Evolutionary conservation across 2,329 filamentous ascomycete genomes (phyloP).

Genomic region (Cladobotryum protrusum): DNA sequence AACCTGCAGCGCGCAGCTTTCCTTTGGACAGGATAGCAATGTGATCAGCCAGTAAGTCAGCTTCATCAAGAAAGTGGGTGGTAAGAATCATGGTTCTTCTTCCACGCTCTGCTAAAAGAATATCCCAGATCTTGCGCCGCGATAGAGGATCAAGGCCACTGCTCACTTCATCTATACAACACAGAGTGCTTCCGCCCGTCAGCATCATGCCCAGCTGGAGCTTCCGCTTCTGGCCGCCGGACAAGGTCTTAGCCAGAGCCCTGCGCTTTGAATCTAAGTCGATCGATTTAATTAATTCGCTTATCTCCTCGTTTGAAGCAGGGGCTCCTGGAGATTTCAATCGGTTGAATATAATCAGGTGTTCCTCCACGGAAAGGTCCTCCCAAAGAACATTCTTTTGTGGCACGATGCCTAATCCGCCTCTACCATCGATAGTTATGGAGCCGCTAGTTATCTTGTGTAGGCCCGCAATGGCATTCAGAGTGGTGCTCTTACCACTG

Average conservation of each 20-base stretch:
- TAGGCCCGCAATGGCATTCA: constrained; percentile 81
- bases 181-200: constrained; percentile 79
- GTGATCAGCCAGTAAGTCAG: constrained; percentile 80
- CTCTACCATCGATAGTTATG: constrained; percentile 71
- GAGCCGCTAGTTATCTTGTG: constrained; percentile 69
- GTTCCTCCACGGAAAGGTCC: constrained; percentile 77
- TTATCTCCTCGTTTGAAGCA: constrained; percentile 54
- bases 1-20: constrained; percentile 72
- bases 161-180: constrained; percentile 87
- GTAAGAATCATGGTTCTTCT: constrained; percentile 78
- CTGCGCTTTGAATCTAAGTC: constrained; percentile 71
- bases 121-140: constrained; percentile 89
- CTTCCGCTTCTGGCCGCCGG: constrained; percentile 88
- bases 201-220: constrained; percentile 93
- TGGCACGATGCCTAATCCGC: constrained; percentile 78
- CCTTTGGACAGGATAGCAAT: constrained; percentile 86
- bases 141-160: constrained; percentile 83
- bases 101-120: constrained; percentile 77
- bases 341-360: constrained; percentile 75
- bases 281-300: constrained; percentile 59
- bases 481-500: constrained; percentile 81
- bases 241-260: constrained; percentile 69
- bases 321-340: constrained; percentile 60
- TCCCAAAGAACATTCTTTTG: constrained; percentile 96
- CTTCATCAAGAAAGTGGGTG: constrained; percentile 91